phyloP scores from a whole-genome alignment of 2,329 filamentous ascomycete genomes.

The Fusarium burgessii region DNA sequence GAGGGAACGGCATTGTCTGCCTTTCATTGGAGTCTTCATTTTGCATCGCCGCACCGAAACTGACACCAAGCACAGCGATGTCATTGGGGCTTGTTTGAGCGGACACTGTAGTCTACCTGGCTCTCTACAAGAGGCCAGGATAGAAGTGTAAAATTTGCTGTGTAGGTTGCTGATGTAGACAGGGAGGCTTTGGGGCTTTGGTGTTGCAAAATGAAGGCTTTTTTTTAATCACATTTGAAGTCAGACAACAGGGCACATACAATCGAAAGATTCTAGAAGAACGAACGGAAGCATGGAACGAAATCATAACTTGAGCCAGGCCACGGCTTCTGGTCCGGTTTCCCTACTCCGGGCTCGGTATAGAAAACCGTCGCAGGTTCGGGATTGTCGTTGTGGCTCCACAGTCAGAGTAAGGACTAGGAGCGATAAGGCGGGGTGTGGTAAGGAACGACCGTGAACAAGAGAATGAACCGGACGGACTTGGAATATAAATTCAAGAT shows the following conservation, averaged over 20 bases:
- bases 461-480: conserved; percentile 41
- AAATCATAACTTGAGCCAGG: conserved; percentile 29
- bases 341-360: conserved; percentile 35
- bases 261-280: conserved; percentile 16
- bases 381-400: conserved; percentile 34
- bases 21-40: conserved; percentile 37
- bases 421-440: conserved; percentile 27
- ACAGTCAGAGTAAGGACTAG: conserved; percentile 32
- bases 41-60: conserved; percentile 44
- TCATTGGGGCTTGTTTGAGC: conserved; percentile 27
- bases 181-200: neutral
- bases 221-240: conserved; percentile 20
- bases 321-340: conserved; percentile 35
- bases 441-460: conserved; percentile 33
- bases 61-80: conserved; percentile 38
- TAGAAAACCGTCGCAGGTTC: conserved; percentile 37
- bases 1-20: conserved; percentile 29
- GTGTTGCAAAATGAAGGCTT: conserved; percentile 3
- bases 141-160: conserved; percentile 4
- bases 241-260: neutral
- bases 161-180: neutral
- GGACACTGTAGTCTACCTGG: conserved; percentile 30
- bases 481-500: conserved; percentile 19
- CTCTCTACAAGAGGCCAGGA: conserved; percentile 26
- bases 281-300: conserved; percentile 15